Conservation (phyloP, 768 basidiomycete species). For the Leccinum truebloodii region DNA sequence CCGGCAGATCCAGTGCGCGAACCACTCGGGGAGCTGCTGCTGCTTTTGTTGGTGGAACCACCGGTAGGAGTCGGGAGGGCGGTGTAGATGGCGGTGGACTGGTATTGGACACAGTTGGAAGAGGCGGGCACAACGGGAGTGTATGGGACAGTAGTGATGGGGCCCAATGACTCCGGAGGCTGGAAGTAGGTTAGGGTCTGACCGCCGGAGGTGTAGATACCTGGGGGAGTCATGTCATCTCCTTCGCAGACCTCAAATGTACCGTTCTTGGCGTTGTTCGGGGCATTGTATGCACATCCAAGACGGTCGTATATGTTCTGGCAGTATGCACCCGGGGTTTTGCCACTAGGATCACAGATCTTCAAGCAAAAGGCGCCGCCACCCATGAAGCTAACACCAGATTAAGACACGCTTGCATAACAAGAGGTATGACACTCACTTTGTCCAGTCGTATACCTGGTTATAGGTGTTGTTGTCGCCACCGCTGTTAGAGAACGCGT, state of each 20-base stretch:
- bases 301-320: conserved; percentile 76
- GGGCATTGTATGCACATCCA: conserved; percentile 74
- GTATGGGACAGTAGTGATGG: conserved; percentile 48
- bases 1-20: conserved; percentile 20
- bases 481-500: conserved; percentile 48
- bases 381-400: conserved; percentile 63
- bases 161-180: conserved; percentile 47
- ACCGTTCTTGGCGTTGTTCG: conserved; percentile 57
- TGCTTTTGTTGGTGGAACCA: not conserved
- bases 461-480: conserved; percentile 42
- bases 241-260: conserved; percentile 66
- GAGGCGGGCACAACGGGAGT: conserved; percentile 39
- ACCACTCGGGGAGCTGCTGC: not conserved
- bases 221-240: conserved; percentile 64
- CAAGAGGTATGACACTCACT: conserved; percentile 40
- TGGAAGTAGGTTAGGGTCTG: conserved; percentile 45
- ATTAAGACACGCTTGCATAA: not conserved
- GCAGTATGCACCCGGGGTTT: conserved; percentile 57
- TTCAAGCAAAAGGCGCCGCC: conserved; percentile 67
- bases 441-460: conserved; percentile 71
- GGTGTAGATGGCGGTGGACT: conserved; percentile 39
- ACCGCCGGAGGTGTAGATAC: conserved; percentile 46
- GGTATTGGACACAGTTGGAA: conserved; percentile 44
- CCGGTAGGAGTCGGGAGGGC: conserved; percentile 17
- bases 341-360: conserved; percentile 58